Percentiles rank a stretch among this genome's conserved stretches.
Conservation (phyloP, 805 yeast species). For the Brettanomyces nanus region DNA sequence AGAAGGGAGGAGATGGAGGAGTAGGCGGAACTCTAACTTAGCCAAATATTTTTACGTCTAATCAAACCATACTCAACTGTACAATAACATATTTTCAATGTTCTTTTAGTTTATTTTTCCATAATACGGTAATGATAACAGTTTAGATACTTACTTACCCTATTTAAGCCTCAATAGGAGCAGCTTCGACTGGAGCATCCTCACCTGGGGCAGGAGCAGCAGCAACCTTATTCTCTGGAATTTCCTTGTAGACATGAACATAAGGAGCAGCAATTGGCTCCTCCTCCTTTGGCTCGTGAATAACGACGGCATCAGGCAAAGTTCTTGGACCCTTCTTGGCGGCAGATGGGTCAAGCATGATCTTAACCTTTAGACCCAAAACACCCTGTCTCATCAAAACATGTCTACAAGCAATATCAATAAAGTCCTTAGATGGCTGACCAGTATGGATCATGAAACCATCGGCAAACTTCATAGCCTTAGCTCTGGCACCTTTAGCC, state of each 20-base stretch:
- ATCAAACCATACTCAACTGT: too few species aligned
- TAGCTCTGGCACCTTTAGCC: constrained; percentile 99
- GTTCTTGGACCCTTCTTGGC: constrained; percentile 81
- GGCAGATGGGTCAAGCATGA: constrained; percentile 96
- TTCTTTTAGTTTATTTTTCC: too few species aligned
- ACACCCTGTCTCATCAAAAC: constrained; percentile 99
- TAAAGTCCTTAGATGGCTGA: constrained; percentile 99
- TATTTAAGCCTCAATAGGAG: constrained; percentile 5
- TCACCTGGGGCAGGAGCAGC: constrained; percentile 28
- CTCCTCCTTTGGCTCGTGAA: constrained; percentile 93
- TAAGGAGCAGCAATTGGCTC: constrained; percentile 70
- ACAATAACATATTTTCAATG: too few species aligned
- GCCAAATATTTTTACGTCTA: too few species aligned
- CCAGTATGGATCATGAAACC: constrained; percentile 99
- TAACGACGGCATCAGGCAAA: constrained; percentile 91
- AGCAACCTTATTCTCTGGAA: constrained; percentile 26
- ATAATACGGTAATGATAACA: too few species aligned
- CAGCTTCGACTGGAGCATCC: constrained; percentile 14
- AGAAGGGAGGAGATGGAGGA: constrained; percentile 16
- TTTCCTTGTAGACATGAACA: constrained; percentile 63
- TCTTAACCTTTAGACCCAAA: constrained; percentile 98
- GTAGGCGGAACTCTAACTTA: too few species aligned
- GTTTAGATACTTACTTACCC: too few species aligned
- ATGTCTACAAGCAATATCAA: constrained; percentile 98
- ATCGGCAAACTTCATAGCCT: constrained; percentile 99